Base-by-base conservation (phyloP, 1,284 basidiomycete genomes). In the Afroboletus lepidellus region DNA sequence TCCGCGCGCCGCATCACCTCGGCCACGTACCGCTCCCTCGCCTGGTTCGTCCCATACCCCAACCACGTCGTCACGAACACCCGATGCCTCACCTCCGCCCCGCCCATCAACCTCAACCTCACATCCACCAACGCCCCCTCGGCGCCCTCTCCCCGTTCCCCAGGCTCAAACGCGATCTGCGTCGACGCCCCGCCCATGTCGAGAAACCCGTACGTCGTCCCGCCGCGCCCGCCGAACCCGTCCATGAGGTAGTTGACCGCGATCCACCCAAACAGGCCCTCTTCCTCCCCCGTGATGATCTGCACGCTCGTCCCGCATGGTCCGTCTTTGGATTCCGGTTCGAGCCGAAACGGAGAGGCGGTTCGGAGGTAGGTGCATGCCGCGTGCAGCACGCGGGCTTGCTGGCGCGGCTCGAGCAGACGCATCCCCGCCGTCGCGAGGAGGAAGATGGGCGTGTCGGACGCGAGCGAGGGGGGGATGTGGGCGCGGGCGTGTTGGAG, bases 161-260 rank as follows among this genome's bases (percentile, higher is more conserved):
- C 81, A 7, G 87, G 89, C 69, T 94, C 94, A 65, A 99, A 99
- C 2, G 97, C 97, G 57, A 99, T 96, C 71, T 99, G 96, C 9
- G 96, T 98, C 27, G 94, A 97, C 20, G 97, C 96, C 33, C 96
- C 96, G 50, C 96, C 96, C 97, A 99, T 99, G 70, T 99, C 97
- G 56, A 99, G 77, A 71, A 99, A 99, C 5, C 97, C 97, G 63
- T 93, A 98, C 4, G 97, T 98, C 30, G 92, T 91, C 58, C 79
- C 75, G 38, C 75, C 69, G 43, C 24, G n/a, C 0, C 81, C 76
- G 15, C 83, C 78, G 67, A 99, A 99, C 2, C 95, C 96, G 66
- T 99, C 92, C 94, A 98, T 97, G 41, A 99, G 85, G 69, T 99
- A 99, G 71, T 99, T 99, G 66, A 98, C 93, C 0, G 95, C 93